These are phyloP conservation scores for Plantago coronopus DNA, from an alignment of 305 asterid genomes.

Conservation along the genomic window DNA sequence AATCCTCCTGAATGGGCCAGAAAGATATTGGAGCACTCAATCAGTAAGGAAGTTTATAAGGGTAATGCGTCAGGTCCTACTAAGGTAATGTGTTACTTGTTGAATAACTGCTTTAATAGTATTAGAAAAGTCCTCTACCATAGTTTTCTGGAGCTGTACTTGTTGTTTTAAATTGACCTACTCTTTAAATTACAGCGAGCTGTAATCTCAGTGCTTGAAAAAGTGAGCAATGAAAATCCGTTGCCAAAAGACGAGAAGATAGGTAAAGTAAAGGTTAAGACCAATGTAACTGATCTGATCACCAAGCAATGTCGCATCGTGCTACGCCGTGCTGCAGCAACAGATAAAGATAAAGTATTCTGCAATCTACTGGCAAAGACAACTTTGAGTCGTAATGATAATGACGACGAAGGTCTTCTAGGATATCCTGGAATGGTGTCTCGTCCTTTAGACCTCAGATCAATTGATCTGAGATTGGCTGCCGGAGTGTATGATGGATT, in stretches of 20 bases:
- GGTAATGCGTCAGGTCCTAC: conserved; percentile 78
- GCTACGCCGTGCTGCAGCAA: conserved; percentile 59
- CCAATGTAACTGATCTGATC: conserved; percentile 53
- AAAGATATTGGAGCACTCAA: conserved; percentile 68
- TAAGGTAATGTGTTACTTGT: conserved; percentile 55
- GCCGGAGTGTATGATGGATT: conserved; percentile 82
- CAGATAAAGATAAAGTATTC: conserved; percentile 74
- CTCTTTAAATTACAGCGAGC: conserved; percentile 60
- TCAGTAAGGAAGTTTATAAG: conserved; percentile 92
- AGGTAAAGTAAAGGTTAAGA: conserved; percentile 45
- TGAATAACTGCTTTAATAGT: conserved; percentile 12
- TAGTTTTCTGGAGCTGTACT: conserved; percentile 2
- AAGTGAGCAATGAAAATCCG: conserved; percentile 46
- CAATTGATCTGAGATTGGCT: conserved; percentile 83
- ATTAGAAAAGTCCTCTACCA: conserved; percentile 5
- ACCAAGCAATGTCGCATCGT: conserved; percentile 84
- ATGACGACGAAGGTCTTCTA: conserved; percentile 73
- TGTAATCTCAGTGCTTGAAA: conserved; percentile 65
- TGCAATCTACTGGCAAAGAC: conserved; percentile 84
- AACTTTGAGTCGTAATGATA: conserved; percentile 59
- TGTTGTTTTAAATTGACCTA: conserved; percentile 14
- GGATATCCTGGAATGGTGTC: conserved; percentile 93
- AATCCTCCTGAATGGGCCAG: conserved; percentile 95
- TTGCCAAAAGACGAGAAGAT: conserved; percentile 65
- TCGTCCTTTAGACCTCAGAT: conserved; percentile 86